phyloP scores from a whole-genome alignment of 208 protist species.

The Leishmania tarentolae region DNA sequence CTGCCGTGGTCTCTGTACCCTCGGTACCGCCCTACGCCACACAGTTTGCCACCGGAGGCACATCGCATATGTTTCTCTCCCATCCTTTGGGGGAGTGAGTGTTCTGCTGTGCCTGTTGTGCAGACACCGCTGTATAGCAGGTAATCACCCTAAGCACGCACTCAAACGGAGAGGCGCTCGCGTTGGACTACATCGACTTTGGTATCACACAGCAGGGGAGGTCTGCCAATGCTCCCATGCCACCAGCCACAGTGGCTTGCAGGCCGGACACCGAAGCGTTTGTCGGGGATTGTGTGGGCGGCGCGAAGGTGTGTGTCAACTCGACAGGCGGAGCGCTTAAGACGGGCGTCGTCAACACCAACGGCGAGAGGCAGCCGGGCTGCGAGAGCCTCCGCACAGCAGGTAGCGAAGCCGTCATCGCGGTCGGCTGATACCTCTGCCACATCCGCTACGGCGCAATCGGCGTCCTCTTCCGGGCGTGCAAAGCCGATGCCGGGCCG shows the following conservation, averaged over 20 bases:
- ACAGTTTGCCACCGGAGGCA: not conserved
- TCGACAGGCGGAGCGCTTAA: conserved; percentile 28
- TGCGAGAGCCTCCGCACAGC: not conserved
- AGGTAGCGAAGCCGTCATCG: not conserved
- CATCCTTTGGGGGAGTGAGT: not conserved
- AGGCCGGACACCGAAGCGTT: not conserved
- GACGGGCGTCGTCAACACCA: not conserved
- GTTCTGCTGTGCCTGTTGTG: not conserved
- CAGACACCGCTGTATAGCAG: not conserved
- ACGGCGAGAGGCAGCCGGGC: not conserved
- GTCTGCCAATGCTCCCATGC: not conserved
- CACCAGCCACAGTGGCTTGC: not conserved
- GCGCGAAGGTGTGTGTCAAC: not conserved
- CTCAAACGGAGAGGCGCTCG: not conserved
- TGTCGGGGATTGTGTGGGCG: not conserved
- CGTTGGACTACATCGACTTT: not conserved
- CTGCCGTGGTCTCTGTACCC: not conserved
- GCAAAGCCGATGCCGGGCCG: conserved; percentile 50
- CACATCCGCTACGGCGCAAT: not conserved
- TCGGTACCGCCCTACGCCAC: not conserved
- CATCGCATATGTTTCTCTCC: no score
- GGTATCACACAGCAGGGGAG: not conserved
- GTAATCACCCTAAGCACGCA: no score
- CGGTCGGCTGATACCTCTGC: not conserved
- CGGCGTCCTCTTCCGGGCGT: conserved; percentile 7